Evolutionary conservation across 1,284 basidiomycete genomes (phyloP), one percentile per base, ranked within the genome.

Genomic region (Salmacisia buchloeana): DNA sequence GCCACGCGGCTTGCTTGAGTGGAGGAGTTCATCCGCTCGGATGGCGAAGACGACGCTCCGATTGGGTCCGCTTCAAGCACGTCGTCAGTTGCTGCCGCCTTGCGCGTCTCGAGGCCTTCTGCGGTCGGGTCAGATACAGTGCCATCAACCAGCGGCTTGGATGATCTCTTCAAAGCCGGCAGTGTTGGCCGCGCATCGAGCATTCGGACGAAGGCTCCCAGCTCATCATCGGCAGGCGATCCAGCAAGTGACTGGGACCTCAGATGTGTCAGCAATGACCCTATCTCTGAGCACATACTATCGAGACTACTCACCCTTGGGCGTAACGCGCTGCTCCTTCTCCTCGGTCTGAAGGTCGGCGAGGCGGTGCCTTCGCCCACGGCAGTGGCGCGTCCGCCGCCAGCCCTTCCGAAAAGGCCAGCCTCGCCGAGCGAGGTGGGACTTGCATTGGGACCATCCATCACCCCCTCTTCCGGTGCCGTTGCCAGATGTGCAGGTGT

Each of bases 141-240:
- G n/a, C n/a, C n/a, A n/a, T n/a, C n/a, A 43, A 21, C 41, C 23
- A 15, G 41, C 18, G 41, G 41, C 15, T 15, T n/a, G 41, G 41
- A 43, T 43, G 6, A 18, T 33, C 33, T 27, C 41, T 21, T 10
- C 18, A 13, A 21, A 13, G 21, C 23, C 31, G 49, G n/a, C 25
- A 73, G 65, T 2, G 64, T 59, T 2, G 69, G 68, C 41, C 66
- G 57, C 12, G 68, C 66, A 41, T 74, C 70, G 35, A 75, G 43
- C 58, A 75, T 64, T 6, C 70, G 64, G 7, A 67, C 67, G 2
- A 75, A 64, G 39, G 72, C 73, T 43, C 69, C 71, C 49, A 75
- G 63, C 43, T 73, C 73, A 15, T 74, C 72, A 5, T 75, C 73
- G 2, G 45, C 62, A 2, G 67, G 62, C 2, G 60, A 46, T 0